Evolutionary conservation across 331 rosid species (phyloP).

Genomic region (Telfairia occidentalis): DNA sequence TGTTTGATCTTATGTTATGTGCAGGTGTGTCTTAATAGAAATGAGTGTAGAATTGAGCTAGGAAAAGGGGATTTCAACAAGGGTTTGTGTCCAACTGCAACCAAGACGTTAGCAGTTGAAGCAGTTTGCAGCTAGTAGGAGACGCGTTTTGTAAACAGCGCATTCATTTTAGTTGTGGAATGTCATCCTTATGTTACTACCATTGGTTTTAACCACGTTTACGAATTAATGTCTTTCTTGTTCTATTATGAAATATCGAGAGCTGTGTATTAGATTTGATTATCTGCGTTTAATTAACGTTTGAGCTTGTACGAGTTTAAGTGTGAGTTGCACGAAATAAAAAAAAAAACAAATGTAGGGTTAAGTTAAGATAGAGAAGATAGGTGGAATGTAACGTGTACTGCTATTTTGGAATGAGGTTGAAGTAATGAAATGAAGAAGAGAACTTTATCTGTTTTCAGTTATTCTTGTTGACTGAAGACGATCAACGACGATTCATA

Average conservation of each 20-base stretch:
- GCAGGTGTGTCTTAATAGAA: conserved; percentile 64
- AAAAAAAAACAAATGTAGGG: too few species aligned
- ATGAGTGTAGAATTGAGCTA: conserved; percentile 43
- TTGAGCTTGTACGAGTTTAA: neutral
- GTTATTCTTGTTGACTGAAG: too few species aligned
- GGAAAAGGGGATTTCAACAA: conserved; percentile 38
- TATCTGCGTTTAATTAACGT: neutral
- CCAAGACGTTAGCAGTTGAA: conserved; percentile 76
- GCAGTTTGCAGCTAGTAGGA: conserved; percentile 49
- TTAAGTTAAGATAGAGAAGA: too few species aligned
- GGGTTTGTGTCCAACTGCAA: conserved; percentile 33
- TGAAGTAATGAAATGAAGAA: too few species aligned
- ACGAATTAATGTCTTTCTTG: neutral
- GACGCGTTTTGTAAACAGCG: too few species aligned
- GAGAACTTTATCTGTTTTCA: too few species aligned
- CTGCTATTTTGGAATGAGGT: too few species aligned
- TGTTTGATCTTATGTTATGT: conserved; percentile 15
- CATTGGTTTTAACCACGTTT: neutral
- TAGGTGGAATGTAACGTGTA: too few species aligned
- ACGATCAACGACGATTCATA: too few species aligned
- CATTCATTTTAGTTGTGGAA: neutral
- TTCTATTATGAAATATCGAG: neutral
- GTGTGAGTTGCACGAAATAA: too few species aligned
- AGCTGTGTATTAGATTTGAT: neutral
- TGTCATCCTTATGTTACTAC: neutral